phyloP scores from a whole-genome alignment of 2,329 filamentous ascomycete species.

The Talaromyces pinophilus region DNA sequence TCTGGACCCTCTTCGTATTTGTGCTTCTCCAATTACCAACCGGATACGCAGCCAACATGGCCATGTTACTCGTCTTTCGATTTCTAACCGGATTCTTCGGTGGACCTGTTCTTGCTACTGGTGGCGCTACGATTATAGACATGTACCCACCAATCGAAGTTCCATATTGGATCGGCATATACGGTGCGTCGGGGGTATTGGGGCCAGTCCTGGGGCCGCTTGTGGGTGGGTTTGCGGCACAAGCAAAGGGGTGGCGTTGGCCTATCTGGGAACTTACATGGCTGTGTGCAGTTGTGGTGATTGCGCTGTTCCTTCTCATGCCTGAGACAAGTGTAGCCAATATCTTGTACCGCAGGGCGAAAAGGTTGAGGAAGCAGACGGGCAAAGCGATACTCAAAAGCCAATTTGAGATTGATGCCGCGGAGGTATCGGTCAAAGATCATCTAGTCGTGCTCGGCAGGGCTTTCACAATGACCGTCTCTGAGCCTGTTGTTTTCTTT shows the following conservation, averaged over 20 bases:
- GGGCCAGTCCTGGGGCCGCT: constrained; percentile 51
- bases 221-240: constrained; percentile 53
- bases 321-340: constrained; percentile 42
- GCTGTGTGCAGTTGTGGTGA: constrained; percentile 54
- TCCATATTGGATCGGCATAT: constrained; percentile 36
- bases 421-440: constrained; percentile 18
- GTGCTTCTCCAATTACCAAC: constrained; percentile 6
- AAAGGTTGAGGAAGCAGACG: constrained; percentile 61
- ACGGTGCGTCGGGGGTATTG: constrained; percentile 52
- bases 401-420: constrained; percentile 64
- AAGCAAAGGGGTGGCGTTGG: constrained; percentile 51
- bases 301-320: constrained; percentile 52
- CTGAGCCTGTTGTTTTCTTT: constrained; percentile 33
- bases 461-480: constrained; percentile 32
- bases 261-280: constrained; percentile 61
- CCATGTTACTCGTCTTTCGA: constrained; percentile 35
- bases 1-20: constrained; percentile 67
- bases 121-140: constrained; percentile 68
- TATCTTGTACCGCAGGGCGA: constrained; percentile 19
- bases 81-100: constrained; percentile 66
- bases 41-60: constrained; percentile 7
- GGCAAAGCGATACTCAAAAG: constrained; percentile 59
- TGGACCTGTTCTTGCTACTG: constrained; percentile 67
- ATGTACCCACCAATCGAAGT: constrained; percentile 61
- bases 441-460: constrained; percentile 29